Percentiles rank a stretch among this genome's conserved stretches.
Conservation (phyloP, 352 stramenopile species). For the Halophytophthora polymorphica region DNA sequence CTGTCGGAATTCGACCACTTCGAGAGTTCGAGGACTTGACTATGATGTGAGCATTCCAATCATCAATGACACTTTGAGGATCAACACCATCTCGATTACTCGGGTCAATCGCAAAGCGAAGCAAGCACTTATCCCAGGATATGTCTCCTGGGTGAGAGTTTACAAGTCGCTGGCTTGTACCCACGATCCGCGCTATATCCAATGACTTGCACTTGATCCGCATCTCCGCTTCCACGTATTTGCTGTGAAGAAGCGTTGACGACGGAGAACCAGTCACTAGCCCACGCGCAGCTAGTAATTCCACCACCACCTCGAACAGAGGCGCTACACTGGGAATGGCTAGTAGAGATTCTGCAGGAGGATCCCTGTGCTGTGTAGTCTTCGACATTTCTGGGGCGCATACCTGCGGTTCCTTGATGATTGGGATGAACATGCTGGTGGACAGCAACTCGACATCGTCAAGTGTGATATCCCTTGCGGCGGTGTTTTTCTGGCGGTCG, state of each 20-base stretch:
- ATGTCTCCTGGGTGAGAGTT: constrained; percentile 12
- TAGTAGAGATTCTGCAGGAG: no score
- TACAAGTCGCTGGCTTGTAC: constrained; percentile 11
- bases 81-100: constrained; percentile 4
- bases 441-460: no score
- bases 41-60: constrained; percentile 18
- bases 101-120: constrained; percentile 17
- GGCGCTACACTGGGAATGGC: constrained; percentile 5
- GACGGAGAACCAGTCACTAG: constrained; percentile 3
- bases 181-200: constrained; percentile 8
- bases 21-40: constrained; percentile 7
- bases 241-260: background rate
- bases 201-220: constrained; percentile 13
- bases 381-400: no score
- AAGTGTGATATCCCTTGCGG: no score
- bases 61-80: constrained; percentile 24
- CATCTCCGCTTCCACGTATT: constrained; percentile 15
- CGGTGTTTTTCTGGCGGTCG: no score
- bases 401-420: no score
- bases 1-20: background rate
- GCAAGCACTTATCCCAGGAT: constrained; percentile 8
- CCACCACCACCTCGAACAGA: constrained; percentile 21
- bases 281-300: constrained; percentile 20
- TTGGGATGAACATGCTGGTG: no score
- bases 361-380: no score